phyloP scores from a whole-genome alignment of 129 eudicot species.

The Dittrichia graveolens region DNA sequence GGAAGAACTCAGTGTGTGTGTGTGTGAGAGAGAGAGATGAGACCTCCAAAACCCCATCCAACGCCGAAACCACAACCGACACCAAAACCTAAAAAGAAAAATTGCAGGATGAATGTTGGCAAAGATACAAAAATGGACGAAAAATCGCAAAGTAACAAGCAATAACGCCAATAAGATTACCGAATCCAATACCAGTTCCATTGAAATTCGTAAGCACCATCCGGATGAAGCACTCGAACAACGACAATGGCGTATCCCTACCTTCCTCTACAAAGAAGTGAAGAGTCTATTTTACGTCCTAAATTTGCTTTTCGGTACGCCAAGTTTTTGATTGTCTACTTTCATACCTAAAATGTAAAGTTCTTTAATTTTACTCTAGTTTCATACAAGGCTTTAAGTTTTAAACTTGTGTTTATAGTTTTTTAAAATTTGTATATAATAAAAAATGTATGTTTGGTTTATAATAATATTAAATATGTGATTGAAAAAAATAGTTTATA shows the following conservation, averaged over 20 bases:
- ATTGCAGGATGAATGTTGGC: not conserved
- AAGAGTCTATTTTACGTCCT: not conserved
- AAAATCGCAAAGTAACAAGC: not conserved
- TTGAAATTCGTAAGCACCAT: conserved; percentile 69
- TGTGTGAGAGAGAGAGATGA: conserved; percentile 15
- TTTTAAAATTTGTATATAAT: no score
- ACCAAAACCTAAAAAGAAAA: conserved; percentile 55
- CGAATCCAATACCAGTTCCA: conserved; percentile 72
- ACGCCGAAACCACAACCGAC: conserved; percentile 83
- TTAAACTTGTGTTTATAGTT: not conserved
- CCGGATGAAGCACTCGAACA: conserved; percentile 8
- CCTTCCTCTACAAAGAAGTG: no score
- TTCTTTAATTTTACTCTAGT: no score
- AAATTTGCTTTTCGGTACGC: not conserved
- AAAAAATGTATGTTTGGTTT: no score
- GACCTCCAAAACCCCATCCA: conserved; percentile 94
- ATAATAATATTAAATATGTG: no score
- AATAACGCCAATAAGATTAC: conserved; percentile 27
- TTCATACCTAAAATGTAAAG: not conserved
- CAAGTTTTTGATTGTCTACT: not conserved
- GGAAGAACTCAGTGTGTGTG: not conserved
- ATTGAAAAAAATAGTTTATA: no score
- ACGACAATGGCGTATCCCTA: not conserved
- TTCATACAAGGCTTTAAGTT: no score
- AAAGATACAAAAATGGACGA: not conserved